These are phyloP conservation scores for Raffaelea albimanens DNA, from an alignment of 2,329 filamentous ascomycete species.

Conservation along the genomic window DNA sequence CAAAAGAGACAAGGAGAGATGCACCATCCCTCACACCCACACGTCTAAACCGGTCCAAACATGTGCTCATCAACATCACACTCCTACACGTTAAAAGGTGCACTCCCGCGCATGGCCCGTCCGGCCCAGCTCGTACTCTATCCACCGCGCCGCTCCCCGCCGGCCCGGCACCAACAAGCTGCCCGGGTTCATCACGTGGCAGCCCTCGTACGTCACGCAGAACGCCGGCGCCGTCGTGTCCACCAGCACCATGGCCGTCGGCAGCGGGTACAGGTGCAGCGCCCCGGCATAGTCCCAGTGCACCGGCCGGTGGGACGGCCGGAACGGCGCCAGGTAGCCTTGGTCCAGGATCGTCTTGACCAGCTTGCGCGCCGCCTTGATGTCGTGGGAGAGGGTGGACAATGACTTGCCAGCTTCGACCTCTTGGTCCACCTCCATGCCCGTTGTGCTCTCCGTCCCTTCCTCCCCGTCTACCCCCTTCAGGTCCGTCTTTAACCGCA, in stretches of 20 bases:
- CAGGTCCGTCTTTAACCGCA: constrained; percentile 44
- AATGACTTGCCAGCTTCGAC: too few species aligned
- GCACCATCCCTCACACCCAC: too few species aligned
- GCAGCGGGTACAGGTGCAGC: constrained; percentile 78
- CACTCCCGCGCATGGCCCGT: constrained; percentile 56
- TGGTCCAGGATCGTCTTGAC: constrained; percentile 91
- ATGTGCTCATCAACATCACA: too few species aligned
- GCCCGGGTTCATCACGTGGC: constrained; percentile 91
- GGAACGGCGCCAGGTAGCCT: constrained; percentile 79
- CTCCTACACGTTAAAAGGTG: constrained; percentile 37
- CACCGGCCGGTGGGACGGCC: constrained; percentile 66
- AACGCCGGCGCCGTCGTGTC: constrained; percentile 78
- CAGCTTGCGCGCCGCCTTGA: constrained; percentile 59
- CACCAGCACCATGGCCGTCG: constrained; percentile 71
- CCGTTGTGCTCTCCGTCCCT: constrained; percentile 6
- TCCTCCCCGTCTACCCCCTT: constrained; percentile 31
- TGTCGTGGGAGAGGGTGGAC: constrained; percentile 34
- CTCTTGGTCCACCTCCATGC: not conserved
- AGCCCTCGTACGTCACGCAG: constrained; percentile 85
- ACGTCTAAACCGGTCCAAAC: too few species aligned
- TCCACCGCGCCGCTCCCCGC: constrained; percentile 66
- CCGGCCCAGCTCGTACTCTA: constrained; percentile 70
- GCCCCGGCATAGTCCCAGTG: constrained; percentile 79
- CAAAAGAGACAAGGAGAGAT: too few species aligned
- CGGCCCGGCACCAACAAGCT: constrained; percentile 60